These are phyloP conservation scores for Leishmania arabica DNA, from an alignment of 208 protist species.

Conservation along the genomic window DNA sequence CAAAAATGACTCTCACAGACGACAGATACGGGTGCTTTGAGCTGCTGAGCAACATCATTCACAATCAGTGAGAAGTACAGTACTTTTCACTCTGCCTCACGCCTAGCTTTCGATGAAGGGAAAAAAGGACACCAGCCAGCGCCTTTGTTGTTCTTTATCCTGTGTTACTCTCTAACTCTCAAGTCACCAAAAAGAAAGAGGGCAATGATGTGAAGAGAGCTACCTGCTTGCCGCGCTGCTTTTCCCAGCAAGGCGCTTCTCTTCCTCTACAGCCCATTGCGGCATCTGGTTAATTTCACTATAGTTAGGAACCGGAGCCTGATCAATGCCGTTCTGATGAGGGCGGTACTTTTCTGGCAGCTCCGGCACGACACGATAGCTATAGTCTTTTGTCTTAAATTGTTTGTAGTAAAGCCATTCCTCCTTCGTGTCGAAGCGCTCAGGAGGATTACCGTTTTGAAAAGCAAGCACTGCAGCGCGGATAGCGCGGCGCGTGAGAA, in stretches of 20 bases:
- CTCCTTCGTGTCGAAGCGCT: slow-evolving; percentile 90
- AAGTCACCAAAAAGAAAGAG: background rate
- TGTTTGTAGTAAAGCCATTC: slow-evolving; percentile 93
- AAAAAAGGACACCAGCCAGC: slow-evolving; percentile 17
- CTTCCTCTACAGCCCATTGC: slow-evolving; percentile 85
- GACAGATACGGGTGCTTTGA: background rate
- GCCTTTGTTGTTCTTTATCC: slow-evolving; percentile 3
- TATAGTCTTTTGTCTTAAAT: slow-evolving; percentile 91
- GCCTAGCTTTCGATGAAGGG: background rate
- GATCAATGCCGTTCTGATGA: slow-evolving; percentile 91
- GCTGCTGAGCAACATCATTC: background rate
- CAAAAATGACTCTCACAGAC: background rate
- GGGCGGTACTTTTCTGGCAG: slow-evolving; percentile 92
- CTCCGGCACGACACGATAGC: slow-evolving; percentile 89
- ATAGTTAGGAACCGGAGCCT: slow-evolving; percentile 87
- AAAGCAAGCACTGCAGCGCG: slow-evolving; percentile 75
- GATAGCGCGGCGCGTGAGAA: slow-evolving; percentile 75
- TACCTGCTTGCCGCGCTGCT: slow-evolving; percentile 3
- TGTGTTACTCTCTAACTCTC: background rate
- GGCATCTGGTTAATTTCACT: slow-evolving; percentile 90
- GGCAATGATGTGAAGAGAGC: background rate
- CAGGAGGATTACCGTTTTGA: slow-evolving; percentile 87
- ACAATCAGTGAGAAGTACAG: slow-evolving; percentile 4
- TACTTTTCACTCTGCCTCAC: background rate
- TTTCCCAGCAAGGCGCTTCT: slow-evolving; percentile 59